Evolutionary conservation across 2,329 filamentous ascomycete species (phyloP).

Genomic region (Apiospora aurea): DNA sequence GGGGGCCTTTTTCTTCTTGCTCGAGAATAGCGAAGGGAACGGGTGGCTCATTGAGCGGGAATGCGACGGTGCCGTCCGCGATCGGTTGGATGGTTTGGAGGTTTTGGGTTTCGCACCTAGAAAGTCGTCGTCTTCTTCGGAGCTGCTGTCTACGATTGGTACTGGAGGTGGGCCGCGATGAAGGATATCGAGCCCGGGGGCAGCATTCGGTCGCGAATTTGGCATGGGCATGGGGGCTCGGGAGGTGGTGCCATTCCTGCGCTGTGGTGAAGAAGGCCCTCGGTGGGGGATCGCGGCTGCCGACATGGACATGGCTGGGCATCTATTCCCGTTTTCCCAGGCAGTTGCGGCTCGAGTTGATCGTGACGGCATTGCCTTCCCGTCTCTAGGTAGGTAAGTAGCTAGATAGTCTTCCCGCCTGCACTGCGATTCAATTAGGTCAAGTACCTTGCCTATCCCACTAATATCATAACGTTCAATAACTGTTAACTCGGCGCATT

Average conservation of each 20-base stretch:
- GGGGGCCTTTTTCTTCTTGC: slow-evolving; percentile 60
- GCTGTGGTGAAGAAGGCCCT: slow-evolving; percentile 2
- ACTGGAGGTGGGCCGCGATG: slow-evolving; percentile 28
- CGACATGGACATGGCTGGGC: slow-evolving; percentile 16
- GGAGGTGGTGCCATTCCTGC: slow-evolving; percentile 10
- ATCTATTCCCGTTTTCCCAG: slow-evolving; percentile 12
- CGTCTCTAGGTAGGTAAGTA: background rate
- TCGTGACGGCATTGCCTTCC: slow-evolving; percentile 17
- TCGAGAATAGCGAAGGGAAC: slow-evolving; percentile 74
- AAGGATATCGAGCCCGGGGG: slow-evolving; percentile 31
- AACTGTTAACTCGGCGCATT: background rate
- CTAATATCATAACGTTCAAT: slow-evolving; percentile 9
- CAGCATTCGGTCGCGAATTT: slow-evolving; percentile 21
- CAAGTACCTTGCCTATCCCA: background rate
- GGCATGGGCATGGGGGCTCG: slow-evolving; percentile 16
- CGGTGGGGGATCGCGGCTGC: slow-evolving; percentile 10
- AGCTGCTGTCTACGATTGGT: slow-evolving; percentile 49
- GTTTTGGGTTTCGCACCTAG: slow-evolving; percentile 33
- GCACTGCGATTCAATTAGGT: background rate
- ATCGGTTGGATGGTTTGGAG: slow-evolving; percentile 33
- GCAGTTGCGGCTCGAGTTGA: slow-evolving; percentile 3
- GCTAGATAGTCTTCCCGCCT: background rate
- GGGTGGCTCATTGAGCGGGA: slow-evolving; percentile 80
- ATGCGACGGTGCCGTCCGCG: slow-evolving; percentile 45
- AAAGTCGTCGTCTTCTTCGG: slow-evolving; percentile 44